Evolutionary conservation across 192 early-diverging fungal species (phyloP), one percentile per base, ranked within the genome.

Genomic region (Allomyces javanicus): DNA sequence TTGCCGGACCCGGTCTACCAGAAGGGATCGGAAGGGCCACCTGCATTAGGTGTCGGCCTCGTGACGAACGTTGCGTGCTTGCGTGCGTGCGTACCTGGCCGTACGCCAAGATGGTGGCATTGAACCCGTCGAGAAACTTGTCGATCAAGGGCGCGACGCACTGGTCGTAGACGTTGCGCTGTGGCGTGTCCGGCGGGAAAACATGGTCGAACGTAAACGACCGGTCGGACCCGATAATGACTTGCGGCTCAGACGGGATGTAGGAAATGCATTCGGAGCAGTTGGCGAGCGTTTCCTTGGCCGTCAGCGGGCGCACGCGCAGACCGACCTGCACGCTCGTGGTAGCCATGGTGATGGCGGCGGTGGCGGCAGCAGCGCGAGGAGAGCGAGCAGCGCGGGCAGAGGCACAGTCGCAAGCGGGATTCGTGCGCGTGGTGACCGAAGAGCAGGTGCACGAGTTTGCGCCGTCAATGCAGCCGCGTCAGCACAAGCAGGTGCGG

Each of bases 61-160:
- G 3, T 24, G 10, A 62, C 62, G 24, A 61, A n/a, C n/a, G 12
- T 63, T 63, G 14, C 25, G 21, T 22, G 25, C 6, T 0, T 9
- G 33, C 7, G 7, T 10, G 23, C 44, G 9, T 17, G 22, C 65
- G 25, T 44, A 78, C 76, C 72, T 76, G 76, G 7, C 76, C 73
- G 50, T 83, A 83, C 22, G 81, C 81, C 10, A 83, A 67, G 22
- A 83, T 71, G 9, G 81, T 83, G 22, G 71, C 74, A 67, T 83
- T 83, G 62, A 76, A 87, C 71, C 89, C 89, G 69, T 90, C 87
- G 9, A 89, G 62, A 65, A 91, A 85, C 61, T 83, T 79, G 7
- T 81, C 67, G 19, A 91, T 63, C 25, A 91, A 70, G 0, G 83
- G 82, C 19, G 73, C 77, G 12, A 83, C 82, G 44, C 79, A 78